Base-by-base conservation (phyloP, 768 basidiomycete species). In the Coprinopsis sp. region DNA sequence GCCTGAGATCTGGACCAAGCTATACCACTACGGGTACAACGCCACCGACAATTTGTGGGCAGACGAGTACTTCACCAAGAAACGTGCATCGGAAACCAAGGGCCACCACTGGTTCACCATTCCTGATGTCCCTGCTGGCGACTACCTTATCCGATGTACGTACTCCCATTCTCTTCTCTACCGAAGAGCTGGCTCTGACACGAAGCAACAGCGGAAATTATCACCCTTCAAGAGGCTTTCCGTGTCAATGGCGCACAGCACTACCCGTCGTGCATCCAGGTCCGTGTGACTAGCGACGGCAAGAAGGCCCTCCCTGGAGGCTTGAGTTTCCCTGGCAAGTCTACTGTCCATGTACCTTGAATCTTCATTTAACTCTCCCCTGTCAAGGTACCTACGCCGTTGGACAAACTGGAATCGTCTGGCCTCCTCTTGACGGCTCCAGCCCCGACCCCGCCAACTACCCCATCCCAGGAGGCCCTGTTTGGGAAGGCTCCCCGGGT, bases 201-300 rank as follows among this genome's bases (percentile, higher is more conserved):
- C 6, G 6, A 6, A 55, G 60, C 24, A 14, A 34, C 21, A 50
- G 67, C 62, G 11, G 62, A 50, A 8, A 51, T 52, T 31, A 45
- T 52, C 37, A 51, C 54, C 18, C 41, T 54, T 14, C 54, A 54
- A 31, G 55, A 55, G 36, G 55, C 50, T 27, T 33, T 51, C 13
- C 49, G 37, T 18, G 50, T 61, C 24, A 64, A 69, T 13, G 70
- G 69, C 13, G 70, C 70, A 16, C 70, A 71, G 63, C 60, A 63
- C 56, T 70, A 69, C 58, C 68, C 68, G 61, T 66, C 64, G 13
- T 72, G 70, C 61, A 68, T 53, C 54, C 70, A 71, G 52, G 50
- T 71, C 51, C 59, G 53, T 38, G 62, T 71, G 27, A 65, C 62
- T 13, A 44, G 51, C 2, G 30, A 43, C 31, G 54, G 54, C n/a